Evolutionary conservation across 257 asterid genomes (phyloP).

Genomic region (Solanum ossicruentum): DNA sequence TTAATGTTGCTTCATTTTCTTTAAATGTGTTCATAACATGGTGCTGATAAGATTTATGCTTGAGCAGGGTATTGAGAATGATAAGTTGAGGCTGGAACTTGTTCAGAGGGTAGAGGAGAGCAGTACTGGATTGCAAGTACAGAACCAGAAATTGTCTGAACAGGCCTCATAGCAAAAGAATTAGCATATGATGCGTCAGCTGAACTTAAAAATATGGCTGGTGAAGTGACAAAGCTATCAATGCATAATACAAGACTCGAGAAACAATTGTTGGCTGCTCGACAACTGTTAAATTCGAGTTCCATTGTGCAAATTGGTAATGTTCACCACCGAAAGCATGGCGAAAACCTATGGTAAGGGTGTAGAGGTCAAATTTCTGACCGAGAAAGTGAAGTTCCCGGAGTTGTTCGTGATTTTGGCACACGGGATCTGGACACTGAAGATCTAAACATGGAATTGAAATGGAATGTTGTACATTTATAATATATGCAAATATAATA

Average conservation of each 20-base stretch:
- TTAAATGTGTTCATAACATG: not conserved
- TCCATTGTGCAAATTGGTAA: constrained; percentile 22
- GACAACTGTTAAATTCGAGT: constrained; percentile 42
- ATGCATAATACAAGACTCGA: constrained; percentile 69
- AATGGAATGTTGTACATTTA: too few relatives aligned
- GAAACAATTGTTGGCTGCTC: constrained; percentile 60
- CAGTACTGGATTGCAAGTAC: constrained; percentile 57
- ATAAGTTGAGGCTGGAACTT: constrained; percentile 62
- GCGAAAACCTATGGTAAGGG: constrained; percentile 36
- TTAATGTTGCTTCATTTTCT: not conserved
- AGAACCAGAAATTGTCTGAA: constrained; percentile 77
- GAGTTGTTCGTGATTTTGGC: constrained; percentile 45
- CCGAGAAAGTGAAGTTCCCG: constrained; percentile 40
- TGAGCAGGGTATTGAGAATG: constrained; percentile 80
- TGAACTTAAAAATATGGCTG: constrained; percentile 80
- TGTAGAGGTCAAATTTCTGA: constrained; percentile 54
- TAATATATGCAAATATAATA: too few relatives aligned
- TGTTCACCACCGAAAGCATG: constrained; percentile 42
- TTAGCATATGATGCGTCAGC: constrained; percentile 96
- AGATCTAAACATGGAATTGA: constrained; percentile 68
- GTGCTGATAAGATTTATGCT: constrained; percentile 1
- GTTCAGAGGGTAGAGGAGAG: constrained; percentile 74
- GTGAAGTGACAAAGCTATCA: constrained; percentile 87
- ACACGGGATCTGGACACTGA: constrained; percentile 65
- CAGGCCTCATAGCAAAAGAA: constrained; percentile 98